A percentile compares a stretch with the other conserved stretches of the same genome.
Evolutionary conservation across 805 yeast species (phyloP).

Genomic region (Cyberlindnera maclurae): DNA sequence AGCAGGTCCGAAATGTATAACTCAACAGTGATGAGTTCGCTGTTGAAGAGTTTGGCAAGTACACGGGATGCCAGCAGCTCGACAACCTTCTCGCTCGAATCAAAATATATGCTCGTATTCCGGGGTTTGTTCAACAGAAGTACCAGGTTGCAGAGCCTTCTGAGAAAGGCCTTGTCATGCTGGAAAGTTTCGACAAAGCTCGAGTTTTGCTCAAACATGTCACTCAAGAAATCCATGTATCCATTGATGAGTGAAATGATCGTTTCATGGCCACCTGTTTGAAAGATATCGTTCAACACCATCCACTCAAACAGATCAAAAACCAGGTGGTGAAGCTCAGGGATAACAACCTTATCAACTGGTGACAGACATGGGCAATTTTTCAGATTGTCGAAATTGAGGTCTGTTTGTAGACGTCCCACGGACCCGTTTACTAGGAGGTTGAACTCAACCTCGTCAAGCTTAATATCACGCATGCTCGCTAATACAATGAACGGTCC

Average conservation of each 20-base stretch:
- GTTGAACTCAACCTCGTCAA: conserved; percentile 26
- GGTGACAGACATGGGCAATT: conserved; percentile 3
- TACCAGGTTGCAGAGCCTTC: conserved; percentile 23
- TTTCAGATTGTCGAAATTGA: conserved; percentile 14
- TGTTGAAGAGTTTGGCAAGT: conserved; percentile 25
- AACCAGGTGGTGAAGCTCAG: conserved; percentile 35
- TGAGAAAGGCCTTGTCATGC: conserved; percentile 19
- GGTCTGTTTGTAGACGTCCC: conserved; percentile 31
- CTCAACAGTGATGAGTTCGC: conserved; percentile 17
- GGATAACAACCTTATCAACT: conserved; percentile 26
- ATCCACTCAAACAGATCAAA: conserved; percentile 31
- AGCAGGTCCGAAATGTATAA: conserved; percentile 14
- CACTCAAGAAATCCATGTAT: conserved; percentile 20
- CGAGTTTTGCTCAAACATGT: conserved; percentile 24
- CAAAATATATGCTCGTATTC: conserved; percentile 24
- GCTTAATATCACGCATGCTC: conserved; percentile 37
- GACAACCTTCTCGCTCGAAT: conserved; percentile 26
- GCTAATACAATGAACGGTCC: conserved; percentile 45
- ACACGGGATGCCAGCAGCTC: conserved; percentile 31
- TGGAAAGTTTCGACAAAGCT: conserved; percentile 26
- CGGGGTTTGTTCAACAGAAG: conserved; percentile 27
- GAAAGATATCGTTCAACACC: conserved; percentile 28
- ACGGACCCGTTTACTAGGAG: conserved; percentile 39
- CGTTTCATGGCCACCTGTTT: conserved; percentile 29
- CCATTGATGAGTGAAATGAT: conserved; percentile 23